Base-by-base conservation (phyloP, 2,329 filamentous ascomycete genomes). In the Colletotrichum nymphaeae region DNA sequence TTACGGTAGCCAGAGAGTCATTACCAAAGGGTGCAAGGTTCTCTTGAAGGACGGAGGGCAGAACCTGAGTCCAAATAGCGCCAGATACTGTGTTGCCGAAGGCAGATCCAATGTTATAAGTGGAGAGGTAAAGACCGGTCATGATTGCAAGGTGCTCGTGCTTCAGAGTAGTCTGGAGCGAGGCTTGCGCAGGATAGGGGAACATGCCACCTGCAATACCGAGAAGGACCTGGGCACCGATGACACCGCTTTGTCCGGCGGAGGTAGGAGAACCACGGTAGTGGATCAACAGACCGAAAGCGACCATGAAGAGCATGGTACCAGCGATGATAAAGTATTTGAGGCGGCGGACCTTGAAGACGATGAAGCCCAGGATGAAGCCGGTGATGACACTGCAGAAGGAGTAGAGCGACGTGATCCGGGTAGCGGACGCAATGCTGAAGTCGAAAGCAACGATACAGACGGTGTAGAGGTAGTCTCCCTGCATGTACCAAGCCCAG, bases 151-250 rank as follows among this genome's bases (percentile, higher is more conserved):
- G 83, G 76, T 92, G 78, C 79, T 87, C 86, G 79, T 87, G 86
- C 76, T 80, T 81, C 64, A 86, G 78, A 26, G 78, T 78, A 24
- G 81, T 78, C 76, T 87, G 86, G 1, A 87, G 79, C 2, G 84
- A 85, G 1, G 85, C 85, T 76, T 86, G 85, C 0, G 85, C 83
- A 4, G 85, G 83, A 77, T 87, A 88, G 0, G 86, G 84, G 80
- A 93, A 93, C 81, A 93, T 84, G 63, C 91, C 91, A 55, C 90
- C 90, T 1, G 89, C 90, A 64, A 92, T 84, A 76, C 91, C 91
- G 1, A 93, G 85, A 5, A 93, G 81, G 8, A 92, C 83, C 78
- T 93, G 89, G 2, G 88, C 90, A 19, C 88, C 91, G 71, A 93
- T 89, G 68, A 93, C 84, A 32, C 91, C 91, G 1, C 86, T 84